Base-by-base conservation (phyloP, 805 yeast species). In the Wickerhamiella dianesei region DNA sequence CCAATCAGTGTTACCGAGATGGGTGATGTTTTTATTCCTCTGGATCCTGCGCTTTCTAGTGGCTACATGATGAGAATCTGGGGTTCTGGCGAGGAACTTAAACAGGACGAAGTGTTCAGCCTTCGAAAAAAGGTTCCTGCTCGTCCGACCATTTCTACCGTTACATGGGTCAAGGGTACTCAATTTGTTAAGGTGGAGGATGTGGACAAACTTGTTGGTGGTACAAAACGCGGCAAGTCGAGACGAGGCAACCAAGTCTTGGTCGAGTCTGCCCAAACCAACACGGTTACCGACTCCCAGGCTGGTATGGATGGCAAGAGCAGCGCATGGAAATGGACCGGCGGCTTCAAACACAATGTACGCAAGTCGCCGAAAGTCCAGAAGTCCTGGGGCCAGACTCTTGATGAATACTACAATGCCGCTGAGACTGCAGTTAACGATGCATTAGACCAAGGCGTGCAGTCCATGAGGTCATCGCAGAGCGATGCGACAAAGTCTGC, bases 141-240 rank as follows among this genome's bases (percentile, higher is more conserved):
- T 29, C 71, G 97, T 43, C 99, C 98, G 2, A 71, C 76, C 3
- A 76, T 84, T 4, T 76, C 86, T 35, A 75, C 92, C 0, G 68
- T 83, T 40, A 89, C 81, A 61, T 83, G 96, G 92, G 84, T 92
- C 4, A 76, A 80, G 53, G 96, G 96, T 2, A 67, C 81, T 0
- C 76, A 76, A 17, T 70, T 72, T 50, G 72, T 80, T n/a, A 66
- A 78, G 2, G 61, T 73, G 19, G 69, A 72, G 1, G 94, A 84
- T 51, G 68, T 92, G 45, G 80, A 82, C 49, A 46, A 58, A 12
- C 58, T 85, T 40, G 70, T 89, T 36, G 84, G 82, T 3, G 96
- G 96, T 1, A 80, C 79, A 0, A 75, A 76, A 46, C 72, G 95
- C 52, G 77, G 80, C 41, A 65, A 71, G 18, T 69, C 80, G 1